phyloP scores from a whole-genome alignment of 148 eudicot genomes.

The Salicornia ramosissima region DNA sequence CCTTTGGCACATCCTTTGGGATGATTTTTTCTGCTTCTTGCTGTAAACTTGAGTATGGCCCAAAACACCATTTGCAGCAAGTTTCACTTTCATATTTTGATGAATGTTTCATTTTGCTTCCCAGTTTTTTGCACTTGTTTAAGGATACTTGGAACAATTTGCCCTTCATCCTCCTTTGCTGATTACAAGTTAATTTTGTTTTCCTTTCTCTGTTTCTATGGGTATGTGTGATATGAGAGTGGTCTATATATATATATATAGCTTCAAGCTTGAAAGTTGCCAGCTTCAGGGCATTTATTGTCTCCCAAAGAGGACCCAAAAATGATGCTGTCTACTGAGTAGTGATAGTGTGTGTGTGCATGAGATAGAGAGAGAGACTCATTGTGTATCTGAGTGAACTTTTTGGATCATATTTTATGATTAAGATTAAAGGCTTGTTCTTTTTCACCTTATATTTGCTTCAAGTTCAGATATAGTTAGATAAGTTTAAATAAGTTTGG shows the following conservation, averaged over 20 bases:
- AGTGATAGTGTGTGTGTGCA: background rate
- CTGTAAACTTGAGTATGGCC: conserved; percentile 9
- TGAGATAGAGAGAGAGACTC: background rate
- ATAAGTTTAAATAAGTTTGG: no score
- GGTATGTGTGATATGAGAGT: conserved; percentile 11
- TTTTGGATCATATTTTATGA: conserved; percentile 4
- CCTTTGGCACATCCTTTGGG: conserved; percentile 88
- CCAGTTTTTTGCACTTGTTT: conserved; percentile 26
- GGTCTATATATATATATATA: conserved; percentile 24
- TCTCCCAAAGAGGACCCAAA: conserved; percentile 29
- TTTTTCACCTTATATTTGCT: no score
- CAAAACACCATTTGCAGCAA: conserved; percentile 26
- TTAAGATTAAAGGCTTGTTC: background rate
- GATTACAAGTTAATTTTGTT: background rate
- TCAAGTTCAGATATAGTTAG: no score
- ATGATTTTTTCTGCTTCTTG: conserved; percentile 34
- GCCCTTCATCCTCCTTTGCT: conserved; percentile 10
- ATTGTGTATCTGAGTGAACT: background rate
- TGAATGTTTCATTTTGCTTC: conserved; percentile 17
- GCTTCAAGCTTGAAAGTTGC: conserved; percentile 12
- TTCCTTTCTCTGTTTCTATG: background rate
- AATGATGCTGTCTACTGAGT: conserved; percentile 16
- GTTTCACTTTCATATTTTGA: conserved; percentile 19
- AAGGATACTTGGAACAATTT: conserved; percentile 29
- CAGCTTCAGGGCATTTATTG: conserved; percentile 28